Percentiles rank a stretch among this genome's conserved stretches.
Conservation (phyloP, 805 yeast genomes). For the Cyberlindnera sargentensis region DNA sequence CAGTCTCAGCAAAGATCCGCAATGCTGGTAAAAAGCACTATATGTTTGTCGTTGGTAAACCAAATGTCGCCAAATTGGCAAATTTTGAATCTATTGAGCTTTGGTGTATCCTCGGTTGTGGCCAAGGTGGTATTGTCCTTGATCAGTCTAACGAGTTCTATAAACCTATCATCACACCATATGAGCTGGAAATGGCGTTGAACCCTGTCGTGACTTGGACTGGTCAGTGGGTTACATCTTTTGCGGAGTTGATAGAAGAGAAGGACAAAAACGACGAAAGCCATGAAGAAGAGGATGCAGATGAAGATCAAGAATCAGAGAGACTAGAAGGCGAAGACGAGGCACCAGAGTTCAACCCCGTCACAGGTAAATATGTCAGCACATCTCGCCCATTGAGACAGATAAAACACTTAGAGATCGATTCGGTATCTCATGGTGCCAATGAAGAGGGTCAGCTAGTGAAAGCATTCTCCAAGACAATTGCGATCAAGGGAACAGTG, state of each 20-base stretch:
- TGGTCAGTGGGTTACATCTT: constrained; percentile 88
- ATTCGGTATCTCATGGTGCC: constrained; percentile 24
- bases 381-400: constrained; percentile 73
- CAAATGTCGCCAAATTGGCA: constrained; percentile 94
- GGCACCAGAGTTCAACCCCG: constrained; percentile 83
- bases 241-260: constrained; percentile 43
- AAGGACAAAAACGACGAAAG: constrained; percentile 28
- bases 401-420: constrained; percentile 57
- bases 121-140: constrained; percentile 84
- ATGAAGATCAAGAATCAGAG: constrained; percentile 20
- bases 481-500: constrained; percentile 68
- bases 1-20: constrained; percentile 52
- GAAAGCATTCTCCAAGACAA: constrained; percentile 46
- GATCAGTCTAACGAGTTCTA: constrained; percentile 75
- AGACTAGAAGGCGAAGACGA: constrained; percentile 36
- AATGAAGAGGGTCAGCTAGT: constrained; percentile 30
- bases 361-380: constrained; percentile 69
- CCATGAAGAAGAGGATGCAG: constrained; percentile 17
- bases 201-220: constrained; percentile 78
- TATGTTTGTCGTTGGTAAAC: constrained; percentile 94
- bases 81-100: constrained; percentile 91
- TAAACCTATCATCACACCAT: constrained; percentile 91
- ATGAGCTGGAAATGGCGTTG: constrained; percentile 78
- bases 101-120: constrained; percentile 94
- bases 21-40: constrained; percentile 86